These are phyloP conservation scores for Astrothelium macrocarpum DNA, from an alignment of 495 filamentous ascomycete genomes.

Conservation along the genomic window DNA sequence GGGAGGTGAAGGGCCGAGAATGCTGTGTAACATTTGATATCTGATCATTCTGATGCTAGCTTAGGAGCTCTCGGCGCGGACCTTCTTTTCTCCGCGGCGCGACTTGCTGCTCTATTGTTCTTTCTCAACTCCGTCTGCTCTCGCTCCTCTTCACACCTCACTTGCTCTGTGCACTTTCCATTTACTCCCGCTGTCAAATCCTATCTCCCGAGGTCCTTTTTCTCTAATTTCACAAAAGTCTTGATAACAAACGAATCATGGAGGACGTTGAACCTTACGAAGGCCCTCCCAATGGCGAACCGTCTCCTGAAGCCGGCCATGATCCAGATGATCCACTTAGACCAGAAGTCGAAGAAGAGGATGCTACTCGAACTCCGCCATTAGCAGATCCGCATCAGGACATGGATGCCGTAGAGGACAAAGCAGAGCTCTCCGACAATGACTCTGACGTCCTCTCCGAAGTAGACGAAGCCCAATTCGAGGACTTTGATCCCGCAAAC, in stretches of 20 bases:
- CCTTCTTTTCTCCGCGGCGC: not conserved
- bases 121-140: not conserved
- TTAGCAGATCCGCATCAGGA: constrained; percentile 32
- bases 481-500: constrained; percentile 73
- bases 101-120: not conserved
- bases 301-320: constrained; percentile 35
- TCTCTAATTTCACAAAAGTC: not conserved
- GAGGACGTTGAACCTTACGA: constrained; percentile 21
- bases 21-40: not conserved
- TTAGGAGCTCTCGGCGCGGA: not conserved
- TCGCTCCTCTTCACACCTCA: not conserved
- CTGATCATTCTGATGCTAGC: not conserved
- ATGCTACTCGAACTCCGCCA: constrained; percentile 32
- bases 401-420: constrained; percentile 32
- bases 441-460: constrained; percentile 42
- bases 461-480: constrained; percentile 79
- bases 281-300: constrained; percentile 19
- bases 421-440: constrained; percentile 36
- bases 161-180: not conserved
- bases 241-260: constrained; percentile 8
- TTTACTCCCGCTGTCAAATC: not conserved
- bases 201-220: not conserved
- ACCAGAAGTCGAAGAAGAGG: constrained; percentile 37
- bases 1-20: not conserved
- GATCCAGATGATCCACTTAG: constrained; percentile 36